Percentiles rank a stretch among this genome's conserved stretches.
Conservation (phyloP, 495 filamentous ascomycete genomes). For the Cairneyella variabilis region DNA sequence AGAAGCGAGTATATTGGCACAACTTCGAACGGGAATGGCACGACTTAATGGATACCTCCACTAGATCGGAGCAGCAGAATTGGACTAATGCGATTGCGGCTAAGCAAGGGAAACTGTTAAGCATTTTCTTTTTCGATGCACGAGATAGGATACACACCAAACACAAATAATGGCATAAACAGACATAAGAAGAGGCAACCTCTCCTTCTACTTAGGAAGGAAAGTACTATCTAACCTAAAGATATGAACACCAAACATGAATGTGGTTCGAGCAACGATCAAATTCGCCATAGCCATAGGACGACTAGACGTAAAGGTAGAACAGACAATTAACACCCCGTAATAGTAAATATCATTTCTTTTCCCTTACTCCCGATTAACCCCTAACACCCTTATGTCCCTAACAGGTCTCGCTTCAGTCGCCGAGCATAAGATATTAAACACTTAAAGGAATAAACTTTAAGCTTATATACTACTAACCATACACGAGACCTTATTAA, state of each 20-base stretch:
- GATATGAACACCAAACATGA: constrained; percentile 31
- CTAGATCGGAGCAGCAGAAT: constrained; percentile 25
- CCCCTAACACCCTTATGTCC: constrained; percentile 1
- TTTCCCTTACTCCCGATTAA: constrained; percentile 24
- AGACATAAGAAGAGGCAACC: constrained; percentile 29
- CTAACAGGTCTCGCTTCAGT: background rate
- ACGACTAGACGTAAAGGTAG: constrained; percentile 28
- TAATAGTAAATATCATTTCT: constrained; percentile 30
- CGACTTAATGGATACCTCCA: constrained; percentile 34
- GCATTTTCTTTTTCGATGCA: constrained; percentile 35
- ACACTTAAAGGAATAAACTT: constrained; percentile 1
- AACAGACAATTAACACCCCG: constrained; percentile 21
- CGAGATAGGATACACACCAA: constrained; percentile 28
- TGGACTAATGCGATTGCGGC: constrained; percentile 27
- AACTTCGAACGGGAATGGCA: constrained; percentile 34
- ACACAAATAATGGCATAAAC: constrained; percentile 33
- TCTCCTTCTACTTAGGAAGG: constrained; percentile 32
- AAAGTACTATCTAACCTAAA: constrained; percentile 30
- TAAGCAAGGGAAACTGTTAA: constrained; percentile 33
- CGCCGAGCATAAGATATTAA: background rate
- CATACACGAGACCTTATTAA: background rate
- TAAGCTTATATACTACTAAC: background rate
- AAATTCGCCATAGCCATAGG: constrained; percentile 34
- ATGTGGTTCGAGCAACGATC: constrained; percentile 34
- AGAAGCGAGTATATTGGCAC: constrained; percentile 32